phyloP scores from a whole-genome alignment of 768 basidiomycete genomes.

The Dacryopinax spathularia region DNA sequence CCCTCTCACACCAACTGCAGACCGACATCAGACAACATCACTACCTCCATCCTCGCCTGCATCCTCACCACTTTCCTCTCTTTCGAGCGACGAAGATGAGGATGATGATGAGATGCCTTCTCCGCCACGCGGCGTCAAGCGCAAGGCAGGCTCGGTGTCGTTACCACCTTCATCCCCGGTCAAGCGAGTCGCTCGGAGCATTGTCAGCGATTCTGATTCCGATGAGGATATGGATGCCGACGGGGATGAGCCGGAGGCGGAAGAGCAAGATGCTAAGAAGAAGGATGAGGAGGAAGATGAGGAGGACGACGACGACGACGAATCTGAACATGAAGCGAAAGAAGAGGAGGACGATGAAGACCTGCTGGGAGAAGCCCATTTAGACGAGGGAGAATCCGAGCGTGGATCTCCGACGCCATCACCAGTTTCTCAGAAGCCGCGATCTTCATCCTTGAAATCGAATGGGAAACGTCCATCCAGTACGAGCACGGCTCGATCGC shows the following conservation, averaged over 20 bases:
- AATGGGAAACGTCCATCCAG: not conserved
- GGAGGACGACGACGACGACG: not conserved
- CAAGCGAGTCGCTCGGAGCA: slow-evolving; percentile 7
- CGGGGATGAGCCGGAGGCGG: slow-evolving; percentile 29
- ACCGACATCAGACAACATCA: not conserved
- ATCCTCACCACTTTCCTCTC: not conserved
- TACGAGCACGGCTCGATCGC: not conserved
- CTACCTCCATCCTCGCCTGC: not conserved
- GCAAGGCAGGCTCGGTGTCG: not conserved
- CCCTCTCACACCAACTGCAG: not conserved
- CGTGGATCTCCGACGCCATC: not conserved
- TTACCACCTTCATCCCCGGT: not conserved
- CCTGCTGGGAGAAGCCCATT: not conserved
- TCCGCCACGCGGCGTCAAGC: not conserved
- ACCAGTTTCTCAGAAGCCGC: not conserved
- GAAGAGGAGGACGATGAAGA: not conserved
- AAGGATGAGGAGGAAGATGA: not conserved
- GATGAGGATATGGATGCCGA: slow-evolving; percentile 47
- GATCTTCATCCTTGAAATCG: not conserved
- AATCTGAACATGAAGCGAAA: no score
- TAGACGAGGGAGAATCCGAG: no score
- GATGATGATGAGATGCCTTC: slow-evolving; percentile 4
- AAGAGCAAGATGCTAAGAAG: not conserved
- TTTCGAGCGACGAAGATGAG: not conserved
- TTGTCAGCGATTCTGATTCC: slow-evolving; percentile 12